phyloP scores from a whole-genome alignment of 2,329 filamentous ascomycete genomes.

The Aspergillus spinulosporus region DNA sequence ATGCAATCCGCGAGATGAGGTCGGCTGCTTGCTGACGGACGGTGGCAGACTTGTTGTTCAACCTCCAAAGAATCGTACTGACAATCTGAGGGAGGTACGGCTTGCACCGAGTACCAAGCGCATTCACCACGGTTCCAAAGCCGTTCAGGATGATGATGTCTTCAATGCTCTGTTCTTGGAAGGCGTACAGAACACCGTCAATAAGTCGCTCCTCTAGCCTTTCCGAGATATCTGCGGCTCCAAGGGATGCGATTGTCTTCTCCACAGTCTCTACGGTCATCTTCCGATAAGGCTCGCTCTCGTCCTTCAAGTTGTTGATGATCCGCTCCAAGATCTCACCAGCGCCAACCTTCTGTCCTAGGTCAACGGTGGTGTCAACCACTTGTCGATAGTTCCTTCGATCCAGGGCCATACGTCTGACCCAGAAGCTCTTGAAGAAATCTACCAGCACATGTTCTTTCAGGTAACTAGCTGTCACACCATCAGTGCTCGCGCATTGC shows the following conservation, averaged over 20 bases:
- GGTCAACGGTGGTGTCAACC: conserved; percentile 94
- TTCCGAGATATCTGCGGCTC: conserved; percentile 90
- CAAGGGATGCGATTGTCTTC: conserved; percentile 89
- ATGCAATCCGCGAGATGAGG: conserved; percentile 92
- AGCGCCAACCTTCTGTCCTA: conserved; percentile 96
- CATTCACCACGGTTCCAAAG: conserved; percentile 96
- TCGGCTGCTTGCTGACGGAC: conserved; percentile 97
- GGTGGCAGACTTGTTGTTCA: conserved; percentile 97
- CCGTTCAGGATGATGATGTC: conserved; percentile 96
- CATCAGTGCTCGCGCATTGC: conserved; percentile 90
- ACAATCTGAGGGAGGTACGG: conserved; percentile 96
- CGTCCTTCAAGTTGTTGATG: conserved; percentile 94
- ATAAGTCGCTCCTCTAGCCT: conserved; percentile 90
- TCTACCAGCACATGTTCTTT: conserved; percentile 94
- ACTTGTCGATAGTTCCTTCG: conserved; percentile 98
- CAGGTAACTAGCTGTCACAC: conserved; percentile 90
- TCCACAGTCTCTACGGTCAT: conserved; percentile 99
- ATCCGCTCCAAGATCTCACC: conserved; percentile 92
- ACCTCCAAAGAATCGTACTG: conserved; percentile 89
- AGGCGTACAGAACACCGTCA: conserved; percentile 91
- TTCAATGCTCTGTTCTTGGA: conserved; percentile 97
- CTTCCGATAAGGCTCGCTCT: conserved; percentile 96
- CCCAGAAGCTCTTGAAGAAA: conserved; percentile 99
- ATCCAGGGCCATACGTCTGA: conserved; percentile 92
- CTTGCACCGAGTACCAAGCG: conserved; percentile 89